A percentile compares a stretch with the other conserved stretches of the same genome.
Evolutionary conservation across 768 basidiomycete species (phyloP).

Genomic region (Neoboletus brunneissimus): DNA sequence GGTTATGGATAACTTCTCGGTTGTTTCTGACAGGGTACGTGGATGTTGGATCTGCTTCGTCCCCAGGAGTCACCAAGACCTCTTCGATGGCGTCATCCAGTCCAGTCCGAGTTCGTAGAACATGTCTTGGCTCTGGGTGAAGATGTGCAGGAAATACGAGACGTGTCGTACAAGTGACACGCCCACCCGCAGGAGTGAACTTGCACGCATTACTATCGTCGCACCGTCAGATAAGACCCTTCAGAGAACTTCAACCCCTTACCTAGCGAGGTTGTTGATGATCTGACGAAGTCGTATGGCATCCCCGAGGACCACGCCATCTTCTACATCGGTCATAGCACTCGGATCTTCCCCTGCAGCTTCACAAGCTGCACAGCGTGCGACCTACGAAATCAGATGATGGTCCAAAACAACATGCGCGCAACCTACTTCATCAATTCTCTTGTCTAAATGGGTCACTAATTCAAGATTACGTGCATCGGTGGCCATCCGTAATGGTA

Average conservation of each 20-base stretch:
- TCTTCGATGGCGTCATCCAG: slow-evolving; percentile 25
- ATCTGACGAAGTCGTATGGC: slow-evolving; percentile 80
- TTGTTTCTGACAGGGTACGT: background rate
- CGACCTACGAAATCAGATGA: slow-evolving; percentile 40
- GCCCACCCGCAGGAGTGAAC: slow-evolving; percentile 70
- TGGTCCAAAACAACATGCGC: background rate
- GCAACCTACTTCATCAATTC: slow-evolving; percentile 54
- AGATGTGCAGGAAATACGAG: slow-evolving; percentile 41
- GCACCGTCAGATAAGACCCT: background rate
- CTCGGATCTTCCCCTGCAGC: slow-evolving; percentile 49
- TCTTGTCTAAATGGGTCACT: slow-evolving; percentile 62
- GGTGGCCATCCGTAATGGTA: slow-evolving; percentile 65
- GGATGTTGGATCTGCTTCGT: slow-evolving; percentile 30
- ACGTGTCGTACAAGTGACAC: slow-evolving; percentile 63
- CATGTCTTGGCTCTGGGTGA: slow-evolving; percentile 11
- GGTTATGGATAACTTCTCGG: background rate
- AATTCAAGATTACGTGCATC: slow-evolving; percentile 66
- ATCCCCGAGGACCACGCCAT: slow-evolving; percentile 78
- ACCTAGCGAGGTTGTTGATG: slow-evolving; percentile 81
- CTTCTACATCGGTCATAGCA: slow-evolving; percentile 32
- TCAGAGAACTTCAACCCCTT: background rate
- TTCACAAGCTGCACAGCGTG: slow-evolving; percentile 56
- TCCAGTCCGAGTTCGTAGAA: slow-evolving; percentile 1
- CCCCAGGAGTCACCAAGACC: slow-evolving; percentile 26
- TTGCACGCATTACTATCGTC: slow-evolving; percentile 68